Conservation (phyloP, 2,329 filamentous ascomycete species). For the Fusarium coffeatum region DNA sequence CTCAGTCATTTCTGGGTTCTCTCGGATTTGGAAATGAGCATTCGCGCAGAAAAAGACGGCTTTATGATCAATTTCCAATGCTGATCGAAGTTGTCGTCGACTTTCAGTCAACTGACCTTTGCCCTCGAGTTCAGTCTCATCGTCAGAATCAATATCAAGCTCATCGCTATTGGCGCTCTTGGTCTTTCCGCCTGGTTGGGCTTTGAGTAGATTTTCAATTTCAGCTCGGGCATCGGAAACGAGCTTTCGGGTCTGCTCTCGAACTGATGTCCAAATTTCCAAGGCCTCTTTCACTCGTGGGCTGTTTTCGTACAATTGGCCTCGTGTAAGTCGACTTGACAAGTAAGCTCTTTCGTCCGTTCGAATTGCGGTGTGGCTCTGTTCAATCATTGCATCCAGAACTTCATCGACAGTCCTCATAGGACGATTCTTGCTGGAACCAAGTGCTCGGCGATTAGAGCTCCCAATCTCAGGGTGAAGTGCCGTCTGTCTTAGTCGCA, state of each 20-base stretch:
- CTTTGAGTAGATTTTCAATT: slow-evolving; percentile 62
- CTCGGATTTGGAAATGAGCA: slow-evolving; percentile 84
- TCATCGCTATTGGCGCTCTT: slow-evolving; percentile 16
- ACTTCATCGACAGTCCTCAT: slow-evolving; percentile 88
- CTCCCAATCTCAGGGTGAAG: slow-evolving; percentile 85
- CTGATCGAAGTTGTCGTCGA: slow-evolving; percentile 73
- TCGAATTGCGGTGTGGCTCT: slow-evolving; percentile 75
- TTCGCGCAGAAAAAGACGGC: slow-evolving; percentile 88
- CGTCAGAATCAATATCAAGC: slow-evolving; percentile 47
- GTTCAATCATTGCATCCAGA: slow-evolving; percentile 89
- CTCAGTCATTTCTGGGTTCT: slow-evolving; percentile 70
- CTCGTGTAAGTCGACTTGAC: slow-evolving; percentile 71
- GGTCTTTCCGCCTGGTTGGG: slow-evolving; percentile 4
- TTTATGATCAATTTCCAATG: slow-evolving; percentile 83
- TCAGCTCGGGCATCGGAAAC: slow-evolving; percentile 74
- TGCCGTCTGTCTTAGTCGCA: slow-evolving; percentile 81
- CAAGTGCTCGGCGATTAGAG: slow-evolving; percentile 72
- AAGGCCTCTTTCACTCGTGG: slow-evolving; percentile 75
- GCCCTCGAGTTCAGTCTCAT: slow-evolving; percentile 50
- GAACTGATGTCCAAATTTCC: slow-evolving; percentile 72
- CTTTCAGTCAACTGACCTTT: slow-evolving; percentile 64
- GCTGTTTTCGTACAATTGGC: slow-evolving; percentile 83
- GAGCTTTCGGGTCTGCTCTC: slow-evolving; percentile 60
- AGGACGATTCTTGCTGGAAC: slow-evolving; percentile 70
- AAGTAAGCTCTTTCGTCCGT: slow-evolving; percentile 76